Conservation (phyloP, 1,284 basidiomycete species). For the Ganoderma boninense region DNA sequence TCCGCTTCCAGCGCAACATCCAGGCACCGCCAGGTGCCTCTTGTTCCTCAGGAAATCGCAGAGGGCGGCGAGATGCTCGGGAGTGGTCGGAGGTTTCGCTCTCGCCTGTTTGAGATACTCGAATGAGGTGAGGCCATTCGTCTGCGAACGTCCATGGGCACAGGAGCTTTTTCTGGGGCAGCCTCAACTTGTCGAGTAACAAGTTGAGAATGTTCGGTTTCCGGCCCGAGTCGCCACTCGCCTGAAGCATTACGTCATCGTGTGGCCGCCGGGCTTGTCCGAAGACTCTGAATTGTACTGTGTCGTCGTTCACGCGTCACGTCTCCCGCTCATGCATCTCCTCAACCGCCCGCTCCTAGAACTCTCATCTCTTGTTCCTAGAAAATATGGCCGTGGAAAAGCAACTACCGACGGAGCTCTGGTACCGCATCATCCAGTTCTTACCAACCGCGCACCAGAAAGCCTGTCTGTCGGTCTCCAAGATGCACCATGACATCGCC, state of each 20-base stretch:
- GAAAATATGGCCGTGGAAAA: neutral
- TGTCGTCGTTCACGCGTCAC: no score
- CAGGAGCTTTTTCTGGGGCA: no score
- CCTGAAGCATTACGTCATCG: no score
- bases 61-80: neutral
- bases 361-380: neutral
- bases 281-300: no score
- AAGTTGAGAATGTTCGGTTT: no score
- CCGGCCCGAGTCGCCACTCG: no score
- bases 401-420: slow-evolving; percentile 8
- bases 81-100: neutral
- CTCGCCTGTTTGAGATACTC: slow-evolving; percentile 12
- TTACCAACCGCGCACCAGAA: neutral
- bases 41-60: slow-evolving; percentile 22
- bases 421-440: slow-evolving; percentile 2
- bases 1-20: slow-evolving; percentile 12
- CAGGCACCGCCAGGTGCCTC: slow-evolving; percentile 15
- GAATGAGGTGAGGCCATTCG: slow-evolving; percentile 22
- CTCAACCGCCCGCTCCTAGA: neutral
- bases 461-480: slow-evolving; percentile 5
- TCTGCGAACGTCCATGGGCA: no score
- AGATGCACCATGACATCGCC: slow-evolving; percentile 10
- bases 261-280: no score
- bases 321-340: no score
- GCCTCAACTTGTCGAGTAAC: no score